These are phyloP conservation scores for Fusarium sp. DNA, from an alignment of 2,329 filamentous ascomycete species.

Conservation along the genomic window DNA sequence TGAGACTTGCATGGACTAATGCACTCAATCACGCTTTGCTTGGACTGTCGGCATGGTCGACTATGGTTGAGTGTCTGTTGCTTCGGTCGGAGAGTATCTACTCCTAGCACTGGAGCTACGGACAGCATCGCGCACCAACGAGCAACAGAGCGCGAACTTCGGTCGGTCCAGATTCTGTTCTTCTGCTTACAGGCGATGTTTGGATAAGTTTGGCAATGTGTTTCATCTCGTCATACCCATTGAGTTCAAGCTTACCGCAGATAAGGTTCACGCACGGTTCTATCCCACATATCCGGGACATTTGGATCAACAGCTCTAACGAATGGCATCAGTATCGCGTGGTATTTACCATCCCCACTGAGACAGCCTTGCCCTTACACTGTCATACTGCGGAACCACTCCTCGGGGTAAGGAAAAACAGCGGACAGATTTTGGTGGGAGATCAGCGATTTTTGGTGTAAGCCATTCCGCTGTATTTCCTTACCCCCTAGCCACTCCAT, in stretches of 20 bases:
- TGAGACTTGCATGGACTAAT: neutral
- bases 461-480: too few species aligned
- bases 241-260: neutral
- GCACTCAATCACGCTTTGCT: neutral
- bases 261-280: neutral
- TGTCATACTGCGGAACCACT: neutral
- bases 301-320: constrained; percentile 20
- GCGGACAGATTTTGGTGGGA: too few species aligned
- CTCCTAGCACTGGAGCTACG: rapidly evolving
- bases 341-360: neutral
- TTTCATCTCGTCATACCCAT: rapidly evolving
- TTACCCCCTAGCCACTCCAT: too few species aligned
- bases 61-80: neutral
- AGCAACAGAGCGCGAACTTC: neutral
- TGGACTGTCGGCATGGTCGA: rapidly evolving
- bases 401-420: too few species aligned
- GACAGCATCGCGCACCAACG: neutral
- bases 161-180: rapidly evolving
- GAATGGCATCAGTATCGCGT: constrained; percentile 17
- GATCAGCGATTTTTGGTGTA: too few species aligned
- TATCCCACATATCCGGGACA: neutral
- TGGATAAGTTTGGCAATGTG: rapidly evolving
- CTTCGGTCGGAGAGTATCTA: too few species aligned
- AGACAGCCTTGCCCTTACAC: neutral
- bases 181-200: rapidly evolving